A percentile compares a stretch with the other conserved stretches of the same genome.
Evolutionary conservation across 805 yeast species (phyloP).

Genomic region (Starmerella roubikii): DNA sequence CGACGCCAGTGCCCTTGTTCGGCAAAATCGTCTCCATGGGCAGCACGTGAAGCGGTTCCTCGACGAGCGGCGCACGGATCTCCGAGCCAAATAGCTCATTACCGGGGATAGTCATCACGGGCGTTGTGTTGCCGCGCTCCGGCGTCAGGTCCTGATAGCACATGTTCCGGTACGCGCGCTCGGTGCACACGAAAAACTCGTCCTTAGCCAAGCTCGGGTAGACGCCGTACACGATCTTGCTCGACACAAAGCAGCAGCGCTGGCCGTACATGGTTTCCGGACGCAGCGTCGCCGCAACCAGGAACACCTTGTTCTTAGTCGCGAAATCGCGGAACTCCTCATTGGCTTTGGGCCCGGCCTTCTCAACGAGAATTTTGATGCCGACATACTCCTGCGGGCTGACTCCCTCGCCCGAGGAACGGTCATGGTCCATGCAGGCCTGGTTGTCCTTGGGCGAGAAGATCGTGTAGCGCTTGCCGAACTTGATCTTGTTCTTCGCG

Average conservation of each 20-base stretch:
- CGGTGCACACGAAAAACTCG: slow-evolving; percentile 71
- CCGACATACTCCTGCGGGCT: slow-evolving; percentile 94
- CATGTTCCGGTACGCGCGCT: slow-evolving; percentile 96
- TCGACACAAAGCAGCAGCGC: slow-evolving; percentile 94
- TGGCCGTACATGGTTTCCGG: slow-evolving; percentile 99
- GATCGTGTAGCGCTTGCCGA: slow-evolving; percentile 95
- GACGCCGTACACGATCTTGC: slow-evolving; percentile 82
- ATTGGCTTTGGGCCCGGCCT: slow-evolving; percentile 37
- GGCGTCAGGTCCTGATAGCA: slow-evolving; percentile 88
- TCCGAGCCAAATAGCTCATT: slow-evolving; percentile 67
- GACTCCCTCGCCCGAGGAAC: slow-evolving; percentile 94
- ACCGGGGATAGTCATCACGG: slow-evolving; percentile 54
- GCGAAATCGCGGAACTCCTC: slow-evolving; percentile 31
- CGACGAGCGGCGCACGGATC: slow-evolving; percentile 73
- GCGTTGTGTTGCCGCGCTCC: slow-evolving; percentile 55
- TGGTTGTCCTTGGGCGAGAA: slow-evolving; percentile 97
- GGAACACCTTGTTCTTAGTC: slow-evolving; percentile 49
- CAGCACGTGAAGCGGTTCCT: slow-evolving; percentile 53
- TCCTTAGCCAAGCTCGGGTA: slow-evolving; percentile 67
- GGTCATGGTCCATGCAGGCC: slow-evolving; percentile 98
- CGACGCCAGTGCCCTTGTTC: slow-evolving; percentile 96
- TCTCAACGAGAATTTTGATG: slow-evolving; percentile 47
- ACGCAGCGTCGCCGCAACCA: slow-evolving; percentile 94
- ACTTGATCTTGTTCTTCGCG: slow-evolving; percentile 80
- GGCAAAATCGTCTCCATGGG: slow-evolving; percentile 98